phyloP scores from a whole-genome alignment of 2,329 filamentous ascomycete species.

The Trichothecium roseum region DNA sequence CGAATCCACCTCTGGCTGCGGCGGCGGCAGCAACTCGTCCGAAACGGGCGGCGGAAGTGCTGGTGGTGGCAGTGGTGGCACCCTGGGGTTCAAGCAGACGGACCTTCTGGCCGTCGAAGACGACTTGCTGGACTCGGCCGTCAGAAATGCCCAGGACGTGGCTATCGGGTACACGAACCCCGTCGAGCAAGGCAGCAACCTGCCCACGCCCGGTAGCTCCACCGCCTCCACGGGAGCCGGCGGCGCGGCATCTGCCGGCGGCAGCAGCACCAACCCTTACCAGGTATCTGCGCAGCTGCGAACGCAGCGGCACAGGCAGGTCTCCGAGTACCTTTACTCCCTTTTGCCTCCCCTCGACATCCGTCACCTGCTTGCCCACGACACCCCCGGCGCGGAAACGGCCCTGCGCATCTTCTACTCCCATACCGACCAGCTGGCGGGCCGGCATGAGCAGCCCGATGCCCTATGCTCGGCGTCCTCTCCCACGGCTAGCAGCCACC shows the following conservation, averaged over 20 bases:
- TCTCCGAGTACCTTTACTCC: slow-evolving; percentile 7
- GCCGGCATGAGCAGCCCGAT: slow-evolving; percentile 15
- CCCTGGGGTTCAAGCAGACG: slow-evolving; percentile 4
- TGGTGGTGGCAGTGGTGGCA: background rate
- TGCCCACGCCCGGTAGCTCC: background rate
- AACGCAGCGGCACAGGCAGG: background rate
- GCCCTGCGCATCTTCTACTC: slow-evolving; percentile 12
- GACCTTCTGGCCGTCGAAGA: slow-evolving; percentile 11
- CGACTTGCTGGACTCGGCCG: slow-evolving; percentile 5
- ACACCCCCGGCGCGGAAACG: slow-evolving; percentile 15
- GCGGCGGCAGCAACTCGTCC: background rate
- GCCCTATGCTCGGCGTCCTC: slow-evolving; percentile 17
- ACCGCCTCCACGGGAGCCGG: background rate
- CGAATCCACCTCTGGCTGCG: background rate
- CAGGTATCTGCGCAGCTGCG: background rate
- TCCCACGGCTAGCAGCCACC: slow-evolving; percentile 32
- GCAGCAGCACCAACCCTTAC: background rate
- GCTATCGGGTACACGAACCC: too few relatives aligned
- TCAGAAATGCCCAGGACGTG: slow-evolving; percentile 8
- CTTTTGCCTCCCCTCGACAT: slow-evolving; percentile 23
- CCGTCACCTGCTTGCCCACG: slow-evolving; percentile 18
- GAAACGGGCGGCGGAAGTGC: background rate
- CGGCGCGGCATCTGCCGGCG: background rate
- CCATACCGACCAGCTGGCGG: slow-evolving; percentile 13
- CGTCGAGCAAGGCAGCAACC: too few relatives aligned